Percentiles rank a stretch among this genome's conserved stretches.
phyloP scores from a whole-genome alignment of 768 basidiomycete species.

The Daedaleopsis nitida region DNA sequence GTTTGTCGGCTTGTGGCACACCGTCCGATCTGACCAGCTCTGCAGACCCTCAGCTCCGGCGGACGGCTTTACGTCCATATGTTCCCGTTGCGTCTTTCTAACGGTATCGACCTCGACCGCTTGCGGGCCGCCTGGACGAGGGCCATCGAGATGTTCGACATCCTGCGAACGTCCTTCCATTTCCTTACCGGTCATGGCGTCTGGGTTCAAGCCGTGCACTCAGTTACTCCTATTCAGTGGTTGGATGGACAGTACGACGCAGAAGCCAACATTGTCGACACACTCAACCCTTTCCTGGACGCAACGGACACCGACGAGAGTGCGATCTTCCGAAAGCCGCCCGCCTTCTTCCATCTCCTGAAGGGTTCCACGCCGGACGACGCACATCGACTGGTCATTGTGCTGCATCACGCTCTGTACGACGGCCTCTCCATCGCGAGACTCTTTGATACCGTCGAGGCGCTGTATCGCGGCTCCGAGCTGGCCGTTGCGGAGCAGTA shows the following conservation, averaged over 20 bases:
- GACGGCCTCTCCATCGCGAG: constrained; percentile 45
- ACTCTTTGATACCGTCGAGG: constrained; percentile 36
- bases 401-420: constrained; percentile 51
- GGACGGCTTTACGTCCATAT: constrained; percentile 36
- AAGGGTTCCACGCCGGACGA: not conserved
- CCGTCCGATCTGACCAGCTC: not conserved
- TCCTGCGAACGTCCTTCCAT: constrained; percentile 52
- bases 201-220: constrained; percentile 35
- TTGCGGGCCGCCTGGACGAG: constrained; percentile 41
- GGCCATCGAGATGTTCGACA: constrained; percentile 35
- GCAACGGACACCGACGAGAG: constrained; percentile 4
- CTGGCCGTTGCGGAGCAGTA: constrained; percentile 33
- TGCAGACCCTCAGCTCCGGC: constrained; percentile 31
- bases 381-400: constrained; percentile 34
- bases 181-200: constrained; percentile 38
- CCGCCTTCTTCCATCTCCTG: constrained; percentile 29
- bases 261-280: not conserved
- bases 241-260: constrained; percentile 12
- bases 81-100: constrained; percentile 29
- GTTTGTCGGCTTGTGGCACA: not conserved
- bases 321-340: constrained; percentile 36
- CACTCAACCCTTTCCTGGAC: constrained; percentile 5
- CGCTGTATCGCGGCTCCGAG: constrained; percentile 30
- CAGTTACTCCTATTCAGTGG: constrained; percentile 28
- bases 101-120: constrained; percentile 27